phyloP scores from a whole-genome alignment of 2,329 filamentous ascomycete species.

The Microdochium trichocladiopsis region DNA sequence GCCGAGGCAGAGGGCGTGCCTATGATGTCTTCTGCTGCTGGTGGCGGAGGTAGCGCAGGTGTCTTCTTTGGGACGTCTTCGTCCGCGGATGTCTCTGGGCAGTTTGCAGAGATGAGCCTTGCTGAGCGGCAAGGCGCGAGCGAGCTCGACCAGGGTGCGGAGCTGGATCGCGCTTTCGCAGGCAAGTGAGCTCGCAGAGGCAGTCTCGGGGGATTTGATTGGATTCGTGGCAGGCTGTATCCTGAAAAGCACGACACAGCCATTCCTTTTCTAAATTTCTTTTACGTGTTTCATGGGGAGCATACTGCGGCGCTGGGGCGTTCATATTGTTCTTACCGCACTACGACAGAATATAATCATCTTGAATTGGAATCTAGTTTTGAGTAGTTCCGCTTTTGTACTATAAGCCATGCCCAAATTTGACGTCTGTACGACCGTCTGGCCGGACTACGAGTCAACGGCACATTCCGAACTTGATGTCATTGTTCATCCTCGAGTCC shows the following conservation, averaged over 20 bases:
- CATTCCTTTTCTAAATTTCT: no score
- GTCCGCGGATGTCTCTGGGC: constrained; percentile 13
- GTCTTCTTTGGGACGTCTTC: constrained; percentile 3
- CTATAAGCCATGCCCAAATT: no score
- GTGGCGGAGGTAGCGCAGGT: constrained; percentile 35
- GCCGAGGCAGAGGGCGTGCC: constrained; percentile 9
- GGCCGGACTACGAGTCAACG: no score
- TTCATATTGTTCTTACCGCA: no score
- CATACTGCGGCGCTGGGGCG: no score
- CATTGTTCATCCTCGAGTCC: background rate
- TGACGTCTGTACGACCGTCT: no score
- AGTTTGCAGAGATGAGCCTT: constrained; percentile 20
- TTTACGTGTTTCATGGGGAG: no score
- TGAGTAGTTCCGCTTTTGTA: no score
- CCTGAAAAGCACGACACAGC: no score
- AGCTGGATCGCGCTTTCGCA: constrained; percentile 52
- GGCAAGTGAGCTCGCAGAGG: constrained; percentile 22
- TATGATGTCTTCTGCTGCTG: constrained; percentile 40
- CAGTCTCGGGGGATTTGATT: background rate
- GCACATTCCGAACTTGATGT: no score
- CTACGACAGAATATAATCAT: no score
- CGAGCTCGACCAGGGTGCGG: constrained; percentile 44
- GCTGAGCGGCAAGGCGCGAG: constrained; percentile 16
- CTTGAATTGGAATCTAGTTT: no score
- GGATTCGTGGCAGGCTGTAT: background rate